These are phyloP conservation scores for Gracilaria gracilis DNA, from an alignment of 23 red algal species.

Conservation along the genomic window DNA sequence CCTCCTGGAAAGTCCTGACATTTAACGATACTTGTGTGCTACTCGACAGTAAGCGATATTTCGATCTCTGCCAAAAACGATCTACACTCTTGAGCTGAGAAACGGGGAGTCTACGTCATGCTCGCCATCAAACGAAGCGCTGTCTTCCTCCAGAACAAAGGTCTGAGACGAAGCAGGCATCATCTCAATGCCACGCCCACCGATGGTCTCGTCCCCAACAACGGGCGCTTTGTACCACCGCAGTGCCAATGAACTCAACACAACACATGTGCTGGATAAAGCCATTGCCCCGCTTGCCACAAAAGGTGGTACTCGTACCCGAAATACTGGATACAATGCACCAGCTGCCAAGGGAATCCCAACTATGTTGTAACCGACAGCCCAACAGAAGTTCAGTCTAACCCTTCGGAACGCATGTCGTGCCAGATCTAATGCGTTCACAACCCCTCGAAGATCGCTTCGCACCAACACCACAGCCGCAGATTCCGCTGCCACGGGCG, in stretches of 20 bases:
- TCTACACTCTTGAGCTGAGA: constrained; percentile 1
- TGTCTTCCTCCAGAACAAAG: neutral
- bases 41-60: too few relatives aligned
- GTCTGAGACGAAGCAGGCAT: neutral
- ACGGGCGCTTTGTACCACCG: constrained; percentile 70
- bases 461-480: constrained; percentile 83
- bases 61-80: too few relatives aligned
- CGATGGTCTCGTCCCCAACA: constrained; percentile 18
- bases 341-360: constrained; percentile 92
- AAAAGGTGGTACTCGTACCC: constrained; percentile 75
- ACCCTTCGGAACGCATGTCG: constrained; percentile 82
- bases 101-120: neutral
- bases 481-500: constrained; percentile 79
- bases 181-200: neutral
- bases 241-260: constrained; percentile 78
- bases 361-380: constrained; percentile 88
- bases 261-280: constrained; percentile 76
- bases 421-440: constrained; percentile 78
- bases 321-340: constrained; percentile 79
- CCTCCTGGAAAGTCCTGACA: too few relatives aligned
- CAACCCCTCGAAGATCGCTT: constrained; percentile 79
- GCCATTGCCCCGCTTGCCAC: constrained; percentile 94
- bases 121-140: neutral
- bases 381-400: constrained; percentile 91
- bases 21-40: too few relatives aligned